Conservation (phyloP, 2,329 filamentous ascomycete genomes). For the Stemphylium vesicarium region DNA sequence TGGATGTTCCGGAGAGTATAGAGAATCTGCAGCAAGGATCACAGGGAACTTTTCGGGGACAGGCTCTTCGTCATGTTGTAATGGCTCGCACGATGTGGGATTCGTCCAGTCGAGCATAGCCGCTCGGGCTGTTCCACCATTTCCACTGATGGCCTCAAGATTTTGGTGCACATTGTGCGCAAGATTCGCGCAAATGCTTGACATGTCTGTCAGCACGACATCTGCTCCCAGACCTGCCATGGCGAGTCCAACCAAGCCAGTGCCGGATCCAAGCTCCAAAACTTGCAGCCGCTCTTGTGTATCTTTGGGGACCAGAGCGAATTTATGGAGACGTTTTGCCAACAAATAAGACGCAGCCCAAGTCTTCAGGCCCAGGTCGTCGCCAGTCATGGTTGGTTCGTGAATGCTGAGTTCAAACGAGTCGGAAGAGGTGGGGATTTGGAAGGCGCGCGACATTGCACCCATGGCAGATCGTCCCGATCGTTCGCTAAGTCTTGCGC, state of each 20-base stretch:
- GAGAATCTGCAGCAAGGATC: slow-evolving; percentile 81
- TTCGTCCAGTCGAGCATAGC: slow-evolving; percentile 76
- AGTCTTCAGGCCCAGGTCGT: slow-evolving; percentile 90
- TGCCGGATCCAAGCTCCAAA: slow-evolving; percentile 88
- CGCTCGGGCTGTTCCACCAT: slow-evolving; percentile 65
- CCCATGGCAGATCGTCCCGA: slow-evolving; percentile 78
- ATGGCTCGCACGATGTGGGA: slow-evolving; percentile 58
- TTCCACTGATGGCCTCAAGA: slow-evolving; percentile 57
- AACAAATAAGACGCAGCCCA: slow-evolving; percentile 93
- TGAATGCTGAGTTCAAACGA: slow-evolving; percentile 69
- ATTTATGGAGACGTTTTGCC: slow-evolving; percentile 68
- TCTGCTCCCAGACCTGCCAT: slow-evolving; percentile 73
- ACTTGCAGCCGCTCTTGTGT: slow-evolving; percentile 38
- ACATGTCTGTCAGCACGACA: slow-evolving; percentile 81
- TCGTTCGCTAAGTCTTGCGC: slow-evolving; percentile 79
- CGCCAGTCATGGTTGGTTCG: slow-evolving; percentile 86
- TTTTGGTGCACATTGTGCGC: slow-evolving; percentile 75
- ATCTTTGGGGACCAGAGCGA: slow-evolving; percentile 28
- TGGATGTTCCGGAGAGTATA: slow-evolving; percentile 88
- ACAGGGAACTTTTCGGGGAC: slow-evolving; percentile 55
- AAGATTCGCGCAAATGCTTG: slow-evolving; percentile 82
- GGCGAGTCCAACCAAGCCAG: slow-evolving; percentile 86
- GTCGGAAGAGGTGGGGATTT: slow-evolving; percentile 57
- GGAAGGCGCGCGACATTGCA: slow-evolving; percentile 66
- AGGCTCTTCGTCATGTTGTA: slow-evolving; percentile 10